Conservation (phyloP, 495 filamentous ascomycete species). For the Cladorrhinum samala region DNA sequence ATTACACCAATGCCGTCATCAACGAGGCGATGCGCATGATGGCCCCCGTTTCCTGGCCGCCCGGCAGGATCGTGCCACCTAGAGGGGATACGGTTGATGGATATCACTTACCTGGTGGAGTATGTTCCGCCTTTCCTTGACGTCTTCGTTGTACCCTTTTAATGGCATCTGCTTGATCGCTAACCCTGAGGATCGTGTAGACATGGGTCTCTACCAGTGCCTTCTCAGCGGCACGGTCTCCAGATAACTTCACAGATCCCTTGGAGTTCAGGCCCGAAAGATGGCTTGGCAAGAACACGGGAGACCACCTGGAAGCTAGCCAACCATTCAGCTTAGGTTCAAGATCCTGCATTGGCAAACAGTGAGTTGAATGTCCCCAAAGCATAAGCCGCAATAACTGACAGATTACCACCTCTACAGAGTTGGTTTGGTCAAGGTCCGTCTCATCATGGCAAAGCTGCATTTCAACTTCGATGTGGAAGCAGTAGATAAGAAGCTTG, state of each 20-base stretch:
- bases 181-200: too few species aligned
- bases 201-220: conserved; percentile 33
- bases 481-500: neutral
- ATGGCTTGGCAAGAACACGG: conserved; percentile 20
- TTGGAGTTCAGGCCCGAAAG: conserved; percentile 30
- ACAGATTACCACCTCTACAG: too few species aligned
- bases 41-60: conserved; percentile 21
- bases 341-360: neutral
- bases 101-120: conserved; percentile 27
- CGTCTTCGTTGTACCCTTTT: too few species aligned
- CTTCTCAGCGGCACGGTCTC: conserved; percentile 23
- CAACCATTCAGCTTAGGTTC: neutral
- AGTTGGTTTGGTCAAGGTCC: neutral
- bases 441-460: neutral
- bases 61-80: conserved; percentile 23
- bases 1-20: conserved; percentile 37
- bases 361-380: too few species aligned
- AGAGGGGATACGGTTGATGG: conserved; percentile 26
- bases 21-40: conserved; percentile 39
- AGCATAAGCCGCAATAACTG: too few species aligned
- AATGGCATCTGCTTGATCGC: too few species aligned
- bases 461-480: neutral
- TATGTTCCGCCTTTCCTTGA: conserved; percentile 20
- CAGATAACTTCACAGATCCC: conserved; percentile 29
- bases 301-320: neutral